These are phyloP conservation scores for Aureobasidium melanogenum DNA, from an alignment of 2,329 filamentous ascomycete species.

Conservation along the genomic window DNA sequence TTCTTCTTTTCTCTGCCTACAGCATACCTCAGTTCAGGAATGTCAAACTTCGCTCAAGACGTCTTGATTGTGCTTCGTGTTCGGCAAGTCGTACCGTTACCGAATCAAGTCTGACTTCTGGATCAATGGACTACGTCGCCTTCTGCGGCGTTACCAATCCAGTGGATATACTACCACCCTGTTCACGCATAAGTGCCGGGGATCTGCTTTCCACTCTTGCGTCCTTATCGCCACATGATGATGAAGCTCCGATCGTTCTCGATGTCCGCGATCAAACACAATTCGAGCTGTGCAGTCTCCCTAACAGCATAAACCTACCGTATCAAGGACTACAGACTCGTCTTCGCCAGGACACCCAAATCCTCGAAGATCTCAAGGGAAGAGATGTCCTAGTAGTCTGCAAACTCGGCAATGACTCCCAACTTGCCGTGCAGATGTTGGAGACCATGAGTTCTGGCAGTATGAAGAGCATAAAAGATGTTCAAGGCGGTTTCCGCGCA, in stretches of 20 bases:
- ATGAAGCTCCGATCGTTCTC: constrained; percentile 36
- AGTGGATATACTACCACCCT: constrained; percentile 43
- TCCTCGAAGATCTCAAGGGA: constrained; percentile 33
- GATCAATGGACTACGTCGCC: constrained; percentile 70
- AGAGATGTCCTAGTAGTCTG: constrained; percentile 59
- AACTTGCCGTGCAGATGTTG: constrained; percentile 57
- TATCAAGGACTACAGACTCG: constrained; percentile 46
- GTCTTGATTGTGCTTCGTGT: constrained; percentile 68
- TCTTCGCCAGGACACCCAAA: constrained; percentile 18
- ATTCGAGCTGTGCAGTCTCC: constrained; percentile 68
- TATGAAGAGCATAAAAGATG: constrained; percentile 58
- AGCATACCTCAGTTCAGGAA: constrained; percentile 56
- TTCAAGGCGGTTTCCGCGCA: constrained; percentile 60
- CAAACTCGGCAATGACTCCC: constrained; percentile 69
- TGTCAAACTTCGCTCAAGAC: constrained; percentile 62
- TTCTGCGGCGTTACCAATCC: constrained; percentile 65
- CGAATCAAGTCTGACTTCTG: constrained; percentile 50
- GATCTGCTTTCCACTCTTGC: constrained; percentile 34
- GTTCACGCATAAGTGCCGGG: constrained; percentile 30
- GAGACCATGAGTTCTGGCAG: constrained; percentile 49
- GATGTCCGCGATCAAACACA: constrained; percentile 82
- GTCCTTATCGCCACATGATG: not conserved
- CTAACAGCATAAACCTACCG: constrained; percentile 66
- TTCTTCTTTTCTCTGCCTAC: constrained; percentile 49
- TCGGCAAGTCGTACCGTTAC: constrained; percentile 56